Conservation (phyloP, 768 basidiomycete species). For the Leccinum rimulosum region DNA sequence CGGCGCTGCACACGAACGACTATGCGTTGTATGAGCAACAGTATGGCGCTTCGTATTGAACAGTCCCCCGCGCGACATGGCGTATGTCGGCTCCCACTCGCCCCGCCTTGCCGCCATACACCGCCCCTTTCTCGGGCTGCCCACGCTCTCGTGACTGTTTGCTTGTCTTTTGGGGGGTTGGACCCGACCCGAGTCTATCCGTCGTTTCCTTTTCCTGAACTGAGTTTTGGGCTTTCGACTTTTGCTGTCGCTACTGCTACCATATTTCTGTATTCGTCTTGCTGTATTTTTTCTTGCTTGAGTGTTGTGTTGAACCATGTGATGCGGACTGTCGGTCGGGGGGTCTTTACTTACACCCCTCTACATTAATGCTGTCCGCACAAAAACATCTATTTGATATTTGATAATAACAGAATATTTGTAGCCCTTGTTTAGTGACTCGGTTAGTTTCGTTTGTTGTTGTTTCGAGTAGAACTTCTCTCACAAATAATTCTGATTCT, state of each 20-base stretch:
- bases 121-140: not conserved
- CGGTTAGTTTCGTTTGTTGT: not conserved
- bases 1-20: conserved; percentile 23
- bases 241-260: not conserved
- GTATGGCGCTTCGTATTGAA: conserved; percentile 5
- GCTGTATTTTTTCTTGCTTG: not conserved
- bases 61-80: not conserved
- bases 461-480: not conserved
- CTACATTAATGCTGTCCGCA: not conserved
- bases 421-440: not conserved
- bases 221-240: not conserved
- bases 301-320: not conserved
- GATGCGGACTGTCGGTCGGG: not conserved
- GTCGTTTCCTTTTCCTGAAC: not conserved
- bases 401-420: not conserved
- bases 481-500: too few relatives aligned
- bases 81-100: not conserved
- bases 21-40: conserved; percentile 28
- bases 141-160: not conserved
- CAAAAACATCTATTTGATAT: not conserved
- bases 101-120: too few relatives aligned
- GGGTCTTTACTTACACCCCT: not conserved
- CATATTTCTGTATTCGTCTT: not conserved
- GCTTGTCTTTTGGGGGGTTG: not conserved
- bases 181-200: not conserved